phyloP scores from a whole-genome alignment of 2,329 filamentous ascomycete genomes.

The Leptographium galeiforme region DNA sequence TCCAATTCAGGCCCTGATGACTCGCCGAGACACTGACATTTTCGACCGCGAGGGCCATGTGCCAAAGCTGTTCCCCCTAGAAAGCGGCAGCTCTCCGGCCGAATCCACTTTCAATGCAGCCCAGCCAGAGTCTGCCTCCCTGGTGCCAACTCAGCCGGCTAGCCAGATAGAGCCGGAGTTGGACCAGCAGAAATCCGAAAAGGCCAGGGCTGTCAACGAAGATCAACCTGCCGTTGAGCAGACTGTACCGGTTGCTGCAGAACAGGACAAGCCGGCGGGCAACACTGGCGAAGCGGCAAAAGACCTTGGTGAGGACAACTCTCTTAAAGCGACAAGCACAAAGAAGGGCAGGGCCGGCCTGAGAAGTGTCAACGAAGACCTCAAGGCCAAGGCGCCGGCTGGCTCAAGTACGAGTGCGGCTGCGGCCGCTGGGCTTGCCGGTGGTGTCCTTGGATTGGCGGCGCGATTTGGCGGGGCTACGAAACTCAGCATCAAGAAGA shows the following conservation, averaged over 20 bases:
- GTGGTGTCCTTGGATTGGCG: not conserved
- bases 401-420: not conserved
- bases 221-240: no score
- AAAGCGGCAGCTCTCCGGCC: slow-evolving; percentile 11
- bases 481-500: not conserved
- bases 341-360: not conserved
- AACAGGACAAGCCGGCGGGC: not conserved
- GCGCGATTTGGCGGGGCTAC: not conserved
- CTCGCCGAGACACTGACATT: slow-evolving; percentile 11
- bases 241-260: not conserved
- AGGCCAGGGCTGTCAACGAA: no score
- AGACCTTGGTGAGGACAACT: not conserved
- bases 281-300: not conserved
- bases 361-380: not conserved
- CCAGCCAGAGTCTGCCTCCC: not conserved
- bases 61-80: slow-evolving; percentile 17
- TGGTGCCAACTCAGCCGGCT: not conserved
- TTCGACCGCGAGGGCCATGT: slow-evolving; percentile 18
- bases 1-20: slow-evolving; percentile 16
- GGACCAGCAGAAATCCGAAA: no score
- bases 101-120: slow-evolving; percentile 4
- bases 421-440: not conserved
- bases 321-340: not conserved
- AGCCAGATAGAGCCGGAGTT: no score
- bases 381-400: not conserved